Evolutionary conservation across 1,139 yeast species (phyloP).

Genomic region (Geotrichum citri-aurantii): DNA sequence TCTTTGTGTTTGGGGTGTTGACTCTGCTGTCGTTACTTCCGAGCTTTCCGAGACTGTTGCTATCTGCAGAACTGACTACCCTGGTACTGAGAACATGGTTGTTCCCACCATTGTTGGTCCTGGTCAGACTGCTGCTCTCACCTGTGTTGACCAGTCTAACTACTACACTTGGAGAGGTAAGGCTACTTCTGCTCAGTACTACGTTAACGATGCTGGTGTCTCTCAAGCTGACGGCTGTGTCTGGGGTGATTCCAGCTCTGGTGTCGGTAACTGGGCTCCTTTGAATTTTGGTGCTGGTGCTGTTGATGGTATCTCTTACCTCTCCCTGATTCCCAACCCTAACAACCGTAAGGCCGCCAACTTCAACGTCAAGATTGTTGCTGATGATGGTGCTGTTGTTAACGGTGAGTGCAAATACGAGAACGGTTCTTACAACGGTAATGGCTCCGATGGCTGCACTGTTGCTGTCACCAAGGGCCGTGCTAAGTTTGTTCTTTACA

Average conservation of each 20-base stretch:
- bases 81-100: conserved; percentile 98
- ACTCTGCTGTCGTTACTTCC: conserved; percentile 62
- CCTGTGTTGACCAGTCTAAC: conserved; percentile 69
- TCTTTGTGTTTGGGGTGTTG: conserved; percentile 81
- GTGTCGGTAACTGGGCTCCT: conserved; percentile 97
- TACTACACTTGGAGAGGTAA: conserved; percentile 81
- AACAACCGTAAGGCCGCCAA: conserved; percentile 72
- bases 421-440: conserved; percentile 67
- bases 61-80: conserved; percentile 95
- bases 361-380: conserved; percentile 78
- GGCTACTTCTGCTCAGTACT: conserved; percentile 88
- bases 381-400: conserved; percentile 55
- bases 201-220: conserved; percentile 95
- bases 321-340: conserved; percentile 93
- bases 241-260: conserved; percentile 80
- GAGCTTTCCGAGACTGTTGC: conserved; percentile 63
- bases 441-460: conserved; percentile 82
- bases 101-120: conserved; percentile 77
- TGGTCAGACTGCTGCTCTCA: conserved; percentile 58
- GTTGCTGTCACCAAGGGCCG: conserved; percentile 78
- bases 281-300: conserved; percentile 90
- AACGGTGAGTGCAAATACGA: conserved; percentile 76
- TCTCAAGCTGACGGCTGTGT: conserved; percentile 82
- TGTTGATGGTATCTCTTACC: conserved; percentile 71
- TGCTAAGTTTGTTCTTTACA: conserved; percentile 66